Conservation (phyloP, 768 basidiomycete genomes). For the Trichaptum fuscoviolaceum region DNA sequence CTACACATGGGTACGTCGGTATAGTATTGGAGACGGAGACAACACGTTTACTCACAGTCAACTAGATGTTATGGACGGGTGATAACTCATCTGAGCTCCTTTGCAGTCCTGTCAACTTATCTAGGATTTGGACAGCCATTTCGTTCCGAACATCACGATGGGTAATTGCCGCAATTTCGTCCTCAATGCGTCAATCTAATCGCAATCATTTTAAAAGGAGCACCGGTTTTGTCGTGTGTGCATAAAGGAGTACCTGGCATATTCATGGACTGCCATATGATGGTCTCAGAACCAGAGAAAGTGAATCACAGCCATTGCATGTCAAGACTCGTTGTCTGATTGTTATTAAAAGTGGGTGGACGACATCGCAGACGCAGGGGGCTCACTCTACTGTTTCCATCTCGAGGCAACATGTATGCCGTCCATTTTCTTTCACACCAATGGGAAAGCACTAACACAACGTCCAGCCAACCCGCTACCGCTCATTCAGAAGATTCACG, state of each 20-base stretch:
- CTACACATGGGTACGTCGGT: constrained; percentile 81
- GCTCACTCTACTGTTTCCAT: constrained; percentile 94
- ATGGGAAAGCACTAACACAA: background rate
- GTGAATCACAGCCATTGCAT: constrained; percentile 30
- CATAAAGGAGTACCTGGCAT: constrained; percentile 85
- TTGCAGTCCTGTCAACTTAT: background rate
- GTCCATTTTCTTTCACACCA: constrained; percentile 4
- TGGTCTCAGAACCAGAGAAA: constrained; percentile 92
- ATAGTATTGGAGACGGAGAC: background rate
- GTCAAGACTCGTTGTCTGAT: background rate
- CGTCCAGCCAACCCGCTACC: constrained; percentile 59
- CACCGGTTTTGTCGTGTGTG: constrained; percentile 83
- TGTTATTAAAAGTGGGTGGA: constrained; percentile 79
- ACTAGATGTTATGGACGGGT: constrained; percentile 98
- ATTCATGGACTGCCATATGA: constrained; percentile 99
- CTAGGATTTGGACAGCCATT: constrained; percentile 56
- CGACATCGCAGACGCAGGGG: constrained; percentile 93
- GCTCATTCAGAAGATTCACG: constrained; percentile 77
- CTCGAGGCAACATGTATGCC: constrained; percentile 83
- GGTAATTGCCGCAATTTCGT: constrained; percentile 40
- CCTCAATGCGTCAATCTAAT: background rate
- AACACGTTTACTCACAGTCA: constrained; percentile 8
- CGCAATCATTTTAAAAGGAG: constrained; percentile 42
- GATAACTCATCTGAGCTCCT: constrained; percentile 18
- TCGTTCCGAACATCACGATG: constrained; percentile 99